Base-by-base conservation (phyloP, 1,284 basidiomycete species). In the Blastosporella zonata region DNA sequence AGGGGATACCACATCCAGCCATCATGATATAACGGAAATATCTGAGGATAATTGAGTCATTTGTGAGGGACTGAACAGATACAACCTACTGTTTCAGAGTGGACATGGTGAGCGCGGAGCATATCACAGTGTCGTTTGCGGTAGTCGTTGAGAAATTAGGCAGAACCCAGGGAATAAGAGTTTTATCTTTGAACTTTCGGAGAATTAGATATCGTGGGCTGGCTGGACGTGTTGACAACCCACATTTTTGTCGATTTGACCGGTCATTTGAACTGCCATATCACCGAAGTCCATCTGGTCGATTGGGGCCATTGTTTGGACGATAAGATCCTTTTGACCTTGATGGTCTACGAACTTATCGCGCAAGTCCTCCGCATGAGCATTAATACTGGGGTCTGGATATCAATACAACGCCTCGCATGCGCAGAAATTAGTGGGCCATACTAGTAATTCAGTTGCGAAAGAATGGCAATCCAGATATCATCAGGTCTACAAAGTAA, bases 1-100 rank as follows among this genome's bases (percentile, higher is more conserved):
- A 62, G 1, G 75, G 73, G 13, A 75, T 72, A 0, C 73, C 73
- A 39, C 73, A 74, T 2, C 40, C 48, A 3, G 63, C 46, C 6
- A 17, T 12, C 21, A 63, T 54, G 9, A 29, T 57, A 55, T 62
- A 67, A 1, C 53, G 21, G 52, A 71, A 70, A 9, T 44, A 36
- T 21, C 50, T 52, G 8, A 12, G 13, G n/a, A 40, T 5, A n/a
- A 4, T 9, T 31, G 29, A 31, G 13, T 6, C 7, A 31, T 31
- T 4, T 31, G 13, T n/a, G 29, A n/a, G 6, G 13, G 13, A n/a
- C 8, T 6, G 4, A 31, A 9, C 29, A 12, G 13, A n/a, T 31
- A n/a, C 25, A n/a, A 31, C 44, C 45, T 65, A 71, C 41, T 59
- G 44, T 44, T 68, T 65, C 52, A 68, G 59, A 22, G 62, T 66